phyloP scores from a whole-genome alignment of 176 grass and related monocot genomes.

The Cocos nucifera region DNA sequence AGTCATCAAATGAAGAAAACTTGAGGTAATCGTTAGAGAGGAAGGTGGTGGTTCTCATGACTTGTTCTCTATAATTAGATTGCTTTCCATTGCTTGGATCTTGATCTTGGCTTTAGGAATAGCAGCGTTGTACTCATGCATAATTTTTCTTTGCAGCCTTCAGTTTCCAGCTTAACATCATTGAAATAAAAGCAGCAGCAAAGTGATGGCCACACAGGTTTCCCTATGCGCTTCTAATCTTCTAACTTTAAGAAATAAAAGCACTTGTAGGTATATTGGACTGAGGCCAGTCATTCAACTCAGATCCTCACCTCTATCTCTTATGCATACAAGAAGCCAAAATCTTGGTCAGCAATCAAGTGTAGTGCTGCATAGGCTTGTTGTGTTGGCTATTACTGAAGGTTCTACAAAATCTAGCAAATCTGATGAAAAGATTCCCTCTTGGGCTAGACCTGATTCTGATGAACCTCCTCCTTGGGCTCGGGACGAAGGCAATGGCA shows the following conservation, averaged over 20 bases:
- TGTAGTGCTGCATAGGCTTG: neutral
- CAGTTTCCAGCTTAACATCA: neutral
- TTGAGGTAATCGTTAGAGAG: too few species aligned
- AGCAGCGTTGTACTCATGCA: too few species aligned
- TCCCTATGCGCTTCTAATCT: constrained; percentile 12
- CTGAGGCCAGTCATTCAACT: constrained; percentile 11
- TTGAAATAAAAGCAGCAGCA: neutral
- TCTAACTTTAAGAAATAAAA: constrained; percentile 6
- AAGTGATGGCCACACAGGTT: constrained; percentile 28
- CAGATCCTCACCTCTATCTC: neutral
- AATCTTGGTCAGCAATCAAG: neutral
- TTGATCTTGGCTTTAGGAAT: too few species aligned
- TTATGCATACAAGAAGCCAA: neutral
- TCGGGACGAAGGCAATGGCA: constrained; percentile 30
- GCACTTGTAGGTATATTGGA: neutral
- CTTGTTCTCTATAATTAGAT: too few species aligned
- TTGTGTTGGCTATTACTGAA: constrained; percentile 35
- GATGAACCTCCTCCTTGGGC: constrained; percentile 79
- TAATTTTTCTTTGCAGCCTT: too few species aligned
- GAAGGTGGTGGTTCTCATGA: too few species aligned
- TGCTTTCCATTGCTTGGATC: too few species aligned
- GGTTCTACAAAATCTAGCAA: constrained; percentile 49
- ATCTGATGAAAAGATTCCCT: constrained; percentile 63
- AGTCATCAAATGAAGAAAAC: too few species aligned
- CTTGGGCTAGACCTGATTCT: constrained; percentile 64